Conservation (phyloP, 2,329 filamentous ascomycete species). For the Erysiphe pulchra region DNA sequence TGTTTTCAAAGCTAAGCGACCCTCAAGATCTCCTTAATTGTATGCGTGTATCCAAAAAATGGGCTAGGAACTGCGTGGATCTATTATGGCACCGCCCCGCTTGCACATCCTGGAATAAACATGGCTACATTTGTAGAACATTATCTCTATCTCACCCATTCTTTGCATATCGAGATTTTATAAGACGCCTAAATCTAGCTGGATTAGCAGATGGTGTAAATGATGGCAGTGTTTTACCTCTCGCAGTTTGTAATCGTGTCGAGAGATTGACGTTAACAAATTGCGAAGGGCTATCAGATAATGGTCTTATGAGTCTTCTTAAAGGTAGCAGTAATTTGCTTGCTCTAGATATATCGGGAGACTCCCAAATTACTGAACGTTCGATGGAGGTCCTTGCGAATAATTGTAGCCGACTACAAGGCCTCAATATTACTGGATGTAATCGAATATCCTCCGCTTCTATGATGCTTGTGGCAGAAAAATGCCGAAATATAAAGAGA, state of each 20-base stretch:
- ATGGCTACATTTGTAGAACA: conserved; percentile 57
- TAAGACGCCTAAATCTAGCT: conserved; percentile 78
- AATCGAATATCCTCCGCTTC: conserved; percentile 66
- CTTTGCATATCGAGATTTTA: conserved; percentile 72
- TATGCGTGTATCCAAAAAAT: conserved; percentile 83
- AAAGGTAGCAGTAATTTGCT: conserved; percentile 57
- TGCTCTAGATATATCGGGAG: conserved; percentile 69
- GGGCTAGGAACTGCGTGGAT: conserved; percentile 80
- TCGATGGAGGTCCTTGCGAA: conserved; percentile 56
- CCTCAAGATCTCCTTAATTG: conserved; percentile 59
- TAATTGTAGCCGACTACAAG: conserved; percentile 67
- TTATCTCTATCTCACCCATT: conserved; percentile 47
- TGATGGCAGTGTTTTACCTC: conserved; percentile 67
- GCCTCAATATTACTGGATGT: conserved; percentile 78
- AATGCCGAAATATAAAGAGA: conserved; percentile 65
- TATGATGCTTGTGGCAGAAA: conserved; percentile 53
- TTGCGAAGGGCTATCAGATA: conserved; percentile 64
- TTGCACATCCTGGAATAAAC: conserved; percentile 65
- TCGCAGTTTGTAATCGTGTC: conserved; percentile 66
- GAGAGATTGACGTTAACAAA: conserved; percentile 83
- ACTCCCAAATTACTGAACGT: conserved; percentile 55
- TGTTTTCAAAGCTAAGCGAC: conserved; percentile 62
- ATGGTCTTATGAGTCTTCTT: conserved; percentile 56
- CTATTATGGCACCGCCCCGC: conserved; percentile 84
- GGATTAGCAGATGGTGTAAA: conserved; percentile 49